phyloP scores from a whole-genome alignment of 129 eudicot species.

The Pittosporum tobira region DNA sequence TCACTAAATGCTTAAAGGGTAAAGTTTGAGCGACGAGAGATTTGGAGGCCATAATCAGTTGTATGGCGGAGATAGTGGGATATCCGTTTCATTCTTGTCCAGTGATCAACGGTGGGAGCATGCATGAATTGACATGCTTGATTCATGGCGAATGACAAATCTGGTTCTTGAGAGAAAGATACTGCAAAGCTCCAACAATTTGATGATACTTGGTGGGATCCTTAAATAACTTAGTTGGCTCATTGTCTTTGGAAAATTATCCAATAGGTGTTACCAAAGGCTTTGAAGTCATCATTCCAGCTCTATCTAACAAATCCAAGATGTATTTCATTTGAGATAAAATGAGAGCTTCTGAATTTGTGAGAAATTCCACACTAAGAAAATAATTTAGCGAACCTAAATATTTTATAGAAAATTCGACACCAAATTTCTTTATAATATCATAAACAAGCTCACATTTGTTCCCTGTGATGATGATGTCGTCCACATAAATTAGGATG shows the following conservation, averaged over 20 bases:
- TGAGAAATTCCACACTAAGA: background rate
- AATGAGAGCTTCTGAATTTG: background rate
- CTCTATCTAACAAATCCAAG: background rate
- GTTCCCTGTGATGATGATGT: background rate
- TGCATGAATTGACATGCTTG: slow-evolving; percentile 11
- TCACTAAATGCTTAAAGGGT: background rate
- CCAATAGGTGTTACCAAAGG: background rate
- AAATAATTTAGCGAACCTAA: background rate
- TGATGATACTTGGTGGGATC: background rate
- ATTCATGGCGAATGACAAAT: slow-evolving; percentile 1
- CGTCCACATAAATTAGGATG: background rate
- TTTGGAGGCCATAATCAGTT: background rate
- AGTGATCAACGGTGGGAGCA: slow-evolving; percentile 4
- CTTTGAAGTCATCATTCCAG: background rate
- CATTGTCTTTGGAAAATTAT: background rate
- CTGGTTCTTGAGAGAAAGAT: slow-evolving; percentile 5
- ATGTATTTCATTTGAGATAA: background rate
- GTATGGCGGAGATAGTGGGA: slow-evolving; percentile 4
- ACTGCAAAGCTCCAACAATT: slow-evolving; percentile 4
- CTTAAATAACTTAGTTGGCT: background rate
- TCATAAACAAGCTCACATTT: background rate
- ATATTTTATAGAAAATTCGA: background rate
- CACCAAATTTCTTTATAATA: background rate
- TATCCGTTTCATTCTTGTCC: background rate
- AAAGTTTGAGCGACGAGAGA: background rate